Evolutionary conservation across 768 basidiomycete species (phyloP).

Genomic region (Galerina marginata): DNA sequence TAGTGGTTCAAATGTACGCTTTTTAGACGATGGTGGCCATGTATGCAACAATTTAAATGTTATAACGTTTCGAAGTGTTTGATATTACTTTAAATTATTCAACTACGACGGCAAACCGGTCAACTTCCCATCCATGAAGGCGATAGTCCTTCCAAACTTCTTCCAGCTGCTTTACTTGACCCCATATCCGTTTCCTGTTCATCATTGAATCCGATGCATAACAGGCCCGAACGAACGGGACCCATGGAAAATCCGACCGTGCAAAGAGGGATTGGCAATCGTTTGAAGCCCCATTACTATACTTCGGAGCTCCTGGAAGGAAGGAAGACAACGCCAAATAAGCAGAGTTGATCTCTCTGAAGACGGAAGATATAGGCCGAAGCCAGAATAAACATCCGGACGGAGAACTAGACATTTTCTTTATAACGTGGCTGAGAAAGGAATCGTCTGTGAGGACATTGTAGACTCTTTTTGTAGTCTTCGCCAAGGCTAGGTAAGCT

Average conservation of each 20-base stretch:
- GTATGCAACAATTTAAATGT: too few relatives aligned
- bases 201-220: neutral
- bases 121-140: neutral
- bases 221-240: neutral
- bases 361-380: neutral
- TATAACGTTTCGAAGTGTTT: too few relatives aligned
- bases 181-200: slow-evolving; percentile 7
- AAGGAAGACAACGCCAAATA: neutral
- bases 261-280: neutral
- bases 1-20: too few relatives aligned
- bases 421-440: neutral
- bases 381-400: slow-evolving; percentile 3
- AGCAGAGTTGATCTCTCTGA: too few relatives aligned
- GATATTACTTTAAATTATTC: neutral
- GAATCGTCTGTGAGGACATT: neutral
- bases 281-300: too few relatives aligned
- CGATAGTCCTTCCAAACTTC: slow-evolving; percentile 2
- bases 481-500: neutral
- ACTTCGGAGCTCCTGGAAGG: neutral
- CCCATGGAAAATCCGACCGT: neutral
- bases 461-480: neutral
- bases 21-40: too few relatives aligned
- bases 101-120: neutral
- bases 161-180: slow-evolving; percentile 2
- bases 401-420: neutral